phyloP scores from a whole-genome alignment of 805 yeast species.

The Metschnikowia orientalis region DNA sequence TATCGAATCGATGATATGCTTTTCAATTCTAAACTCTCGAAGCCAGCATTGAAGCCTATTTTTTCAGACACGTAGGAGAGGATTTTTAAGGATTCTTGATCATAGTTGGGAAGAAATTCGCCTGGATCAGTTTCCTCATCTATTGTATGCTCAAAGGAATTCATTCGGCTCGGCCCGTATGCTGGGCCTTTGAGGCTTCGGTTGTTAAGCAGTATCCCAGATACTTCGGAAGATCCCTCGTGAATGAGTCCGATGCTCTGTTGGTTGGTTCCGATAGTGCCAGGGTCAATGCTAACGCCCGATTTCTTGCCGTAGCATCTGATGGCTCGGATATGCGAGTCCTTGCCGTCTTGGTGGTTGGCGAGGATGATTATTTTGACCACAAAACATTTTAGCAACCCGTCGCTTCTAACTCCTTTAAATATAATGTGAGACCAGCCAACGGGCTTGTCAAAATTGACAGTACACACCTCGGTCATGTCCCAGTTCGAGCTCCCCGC shows the following conservation, averaged over 20 bases:
- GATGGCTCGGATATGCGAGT: constrained; percentile 80
- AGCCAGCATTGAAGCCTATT: constrained; percentile 41
- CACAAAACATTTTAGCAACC: constrained; percentile 61
- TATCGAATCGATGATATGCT: constrained; percentile 37
- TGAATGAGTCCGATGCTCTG: too few species aligned
- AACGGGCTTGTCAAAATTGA: constrained; percentile 57
- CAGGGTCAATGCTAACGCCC: constrained; percentile 2
- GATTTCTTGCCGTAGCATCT: constrained; percentile 47
- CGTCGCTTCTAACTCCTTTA: constrained; percentile 49
- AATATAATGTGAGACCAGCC: constrained; percentile 76
- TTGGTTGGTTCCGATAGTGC: too few species aligned
- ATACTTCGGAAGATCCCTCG: constrained; percentile 5
- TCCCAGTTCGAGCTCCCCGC: constrained; percentile 81
- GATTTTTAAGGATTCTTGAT: constrained; percentile 24
- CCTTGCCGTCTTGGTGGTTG: constrained; percentile 95
- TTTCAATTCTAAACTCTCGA: constrained; percentile 34
- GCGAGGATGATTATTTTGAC: constrained; percentile 58
- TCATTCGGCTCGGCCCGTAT: constrained; percentile 1
- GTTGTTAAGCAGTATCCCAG: constrained; percentile 15
- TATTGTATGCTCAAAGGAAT: constrained; percentile 5
- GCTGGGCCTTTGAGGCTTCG: constrained; percentile 3
- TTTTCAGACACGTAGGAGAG: constrained; percentile 34
- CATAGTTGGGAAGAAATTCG: constrained; percentile 9
- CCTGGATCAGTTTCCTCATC: constrained; percentile 10
- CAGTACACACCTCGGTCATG: constrained; percentile 57